phyloP scores from a whole-genome alignment of 2,329 filamentous ascomycete species.

The Penicillium sp. region DNA sequence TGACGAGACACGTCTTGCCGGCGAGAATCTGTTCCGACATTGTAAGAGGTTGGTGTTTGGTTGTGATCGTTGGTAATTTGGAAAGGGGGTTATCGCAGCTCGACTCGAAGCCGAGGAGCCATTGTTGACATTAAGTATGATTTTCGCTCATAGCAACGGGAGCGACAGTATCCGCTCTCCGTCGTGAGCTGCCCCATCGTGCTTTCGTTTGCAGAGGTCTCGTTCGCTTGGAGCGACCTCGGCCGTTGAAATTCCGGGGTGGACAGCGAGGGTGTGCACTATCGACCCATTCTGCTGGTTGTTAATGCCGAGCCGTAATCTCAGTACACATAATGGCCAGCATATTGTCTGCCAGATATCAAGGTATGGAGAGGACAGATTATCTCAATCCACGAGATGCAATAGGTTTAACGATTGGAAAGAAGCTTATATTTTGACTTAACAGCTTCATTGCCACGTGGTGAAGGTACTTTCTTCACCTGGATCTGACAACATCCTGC shows the following conservation, averaged over 20 bases:
- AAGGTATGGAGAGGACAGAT: background rate
- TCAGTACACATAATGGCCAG: background rate
- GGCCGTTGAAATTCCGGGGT: constrained; percentile 7
- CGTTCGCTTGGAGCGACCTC: constrained; percentile 1
- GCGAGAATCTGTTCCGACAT: constrained; percentile 24
- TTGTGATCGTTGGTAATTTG: background rate
- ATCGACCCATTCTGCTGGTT: constrained; percentile 9
- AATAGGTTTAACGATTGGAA: background rate
- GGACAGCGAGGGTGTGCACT: background rate
- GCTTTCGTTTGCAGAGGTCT: constrained; percentile 1
- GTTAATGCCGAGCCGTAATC: constrained; percentile 11
- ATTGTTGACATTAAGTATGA: constrained; percentile 5
- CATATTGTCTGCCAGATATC: background rate
- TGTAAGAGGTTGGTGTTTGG: background rate
- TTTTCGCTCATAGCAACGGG: constrained; percentile 8
- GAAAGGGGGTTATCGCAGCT: background rate
- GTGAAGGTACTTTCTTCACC: background rate
- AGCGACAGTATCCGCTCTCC: constrained; percentile 10
- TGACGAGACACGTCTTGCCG: constrained; percentile 35
- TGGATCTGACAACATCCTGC: background rate
- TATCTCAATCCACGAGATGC: too few species aligned
- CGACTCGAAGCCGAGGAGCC: background rate
- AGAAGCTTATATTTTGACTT: background rate
- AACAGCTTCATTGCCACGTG: background rate
- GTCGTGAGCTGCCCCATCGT: background rate